Conservation (phyloP, 192 early-diverging fungal genomes). For the Podochytrium sp. region DNA sequence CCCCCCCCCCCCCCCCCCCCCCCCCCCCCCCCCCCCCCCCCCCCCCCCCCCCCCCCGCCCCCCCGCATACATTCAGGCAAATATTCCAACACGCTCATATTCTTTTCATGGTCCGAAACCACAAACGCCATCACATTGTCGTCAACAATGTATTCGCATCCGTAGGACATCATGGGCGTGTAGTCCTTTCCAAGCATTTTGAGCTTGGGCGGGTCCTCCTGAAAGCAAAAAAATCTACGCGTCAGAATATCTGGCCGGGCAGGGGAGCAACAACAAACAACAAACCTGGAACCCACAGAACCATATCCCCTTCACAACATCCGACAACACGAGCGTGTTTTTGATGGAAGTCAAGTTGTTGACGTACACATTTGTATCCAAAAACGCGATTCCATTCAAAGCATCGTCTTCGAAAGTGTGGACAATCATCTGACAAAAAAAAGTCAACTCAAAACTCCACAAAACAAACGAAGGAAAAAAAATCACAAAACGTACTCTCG, state of each 20-base stretch:
- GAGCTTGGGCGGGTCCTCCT: constrained; percentile 92
- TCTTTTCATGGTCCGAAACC: constrained; percentile 83
- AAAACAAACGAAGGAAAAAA: not conserved
- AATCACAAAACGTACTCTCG: constrained; percentile 61
- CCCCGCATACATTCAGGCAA: constrained; percentile 82
- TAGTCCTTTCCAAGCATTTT: constrained; percentile 88
- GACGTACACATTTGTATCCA: constrained; percentile 92
- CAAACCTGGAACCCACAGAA: constrained; percentile 92
- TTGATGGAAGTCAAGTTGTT: constrained; percentile 80
- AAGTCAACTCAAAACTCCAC: not conserved
- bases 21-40: too few species aligned
- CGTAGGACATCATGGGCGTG: constrained; percentile 73
- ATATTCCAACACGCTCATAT: constrained; percentile 83
- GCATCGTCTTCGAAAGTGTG: constrained; percentile 80
- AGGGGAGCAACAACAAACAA: too few species aligned
- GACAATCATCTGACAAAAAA: constrained; percentile 67
- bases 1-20: too few species aligned
- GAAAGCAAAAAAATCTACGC: constrained; percentile 20
- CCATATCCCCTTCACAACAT: constrained; percentile 84
- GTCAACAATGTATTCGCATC: constrained; percentile 78
- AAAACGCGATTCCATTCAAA: constrained; percentile 89
- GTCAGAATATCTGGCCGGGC: too few species aligned
- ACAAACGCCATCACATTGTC: constrained; percentile 72
- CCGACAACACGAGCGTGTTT: constrained; percentile 86
- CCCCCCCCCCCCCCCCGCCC: too few species aligned